phyloP scores from a whole-genome alignment of 495 filamentous ascomycete species.

The Thozetella sp. region DNA sequence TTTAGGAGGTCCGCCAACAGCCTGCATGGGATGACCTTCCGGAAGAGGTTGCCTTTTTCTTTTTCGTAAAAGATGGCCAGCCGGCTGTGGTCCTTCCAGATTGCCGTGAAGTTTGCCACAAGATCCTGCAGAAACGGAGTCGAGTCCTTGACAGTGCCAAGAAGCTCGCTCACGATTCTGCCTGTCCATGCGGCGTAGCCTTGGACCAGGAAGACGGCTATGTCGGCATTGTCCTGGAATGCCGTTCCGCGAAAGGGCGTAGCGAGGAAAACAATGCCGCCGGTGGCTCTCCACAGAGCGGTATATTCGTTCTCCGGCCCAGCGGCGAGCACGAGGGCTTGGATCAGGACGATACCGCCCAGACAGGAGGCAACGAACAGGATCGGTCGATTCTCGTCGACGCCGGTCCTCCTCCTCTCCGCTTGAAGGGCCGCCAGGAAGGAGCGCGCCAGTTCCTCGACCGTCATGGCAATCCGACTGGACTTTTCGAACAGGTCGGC shows the following conservation, averaged over 20 bases:
- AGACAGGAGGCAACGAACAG: constrained; percentile 39
- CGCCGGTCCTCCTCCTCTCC: constrained; percentile 8
- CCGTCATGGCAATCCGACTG: constrained; percentile 13
- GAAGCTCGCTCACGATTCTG: constrained; percentile 12
- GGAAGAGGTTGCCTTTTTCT: constrained; percentile 4
- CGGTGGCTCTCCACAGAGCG: constrained; percentile 14
- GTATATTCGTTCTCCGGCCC: constrained; percentile 16
- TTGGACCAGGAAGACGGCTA: constrained; percentile 10
- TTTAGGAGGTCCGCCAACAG: too few species aligned
- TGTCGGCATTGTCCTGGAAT: constrained; percentile 19
- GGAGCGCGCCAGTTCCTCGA: constrained; percentile 18
- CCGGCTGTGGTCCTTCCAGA: constrained; percentile 6
- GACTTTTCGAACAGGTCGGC: constrained; percentile 19
- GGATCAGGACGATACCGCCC: constrained; percentile 29
- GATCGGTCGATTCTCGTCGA: too few species aligned
- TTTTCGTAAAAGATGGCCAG: constrained; percentile 12
- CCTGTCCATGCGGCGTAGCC: too few species aligned
- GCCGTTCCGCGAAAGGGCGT: constrained; percentile 31
- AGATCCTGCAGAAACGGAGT: constrained; percentile 11
- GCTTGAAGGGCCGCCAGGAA: constrained; percentile 15
- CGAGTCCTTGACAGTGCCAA: constrained; percentile 13
- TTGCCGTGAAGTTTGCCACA: constrained; percentile 14
- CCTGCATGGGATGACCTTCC: too few species aligned
- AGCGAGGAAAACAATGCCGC: constrained; percentile 30
- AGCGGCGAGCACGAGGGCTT: constrained; percentile 22